Base-by-base conservation (phyloP, 2,329 filamentous ascomycete species). In the Fusarium nisikadoi region DNA sequence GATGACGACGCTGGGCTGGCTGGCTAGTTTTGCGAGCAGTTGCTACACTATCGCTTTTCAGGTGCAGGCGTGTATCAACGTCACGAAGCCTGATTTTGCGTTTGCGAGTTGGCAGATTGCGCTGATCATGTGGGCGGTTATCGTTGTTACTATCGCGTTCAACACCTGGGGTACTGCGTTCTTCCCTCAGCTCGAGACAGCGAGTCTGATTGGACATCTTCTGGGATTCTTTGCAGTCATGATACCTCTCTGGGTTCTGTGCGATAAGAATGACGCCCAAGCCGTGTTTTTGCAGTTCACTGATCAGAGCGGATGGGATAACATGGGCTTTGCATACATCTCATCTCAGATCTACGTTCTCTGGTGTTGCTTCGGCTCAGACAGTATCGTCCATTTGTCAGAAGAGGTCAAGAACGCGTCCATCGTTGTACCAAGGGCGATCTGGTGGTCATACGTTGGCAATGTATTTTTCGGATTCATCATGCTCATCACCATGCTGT, bases 401-500 rank as follows among this genome's bases (percentile, higher is more conserved):
- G 68, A 70, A 10, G 68, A 70, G 7, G 68, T 70, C 2, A 70
- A 67, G 16, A 71, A 70, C 2, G 68, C 68, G 10, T 71, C 67
- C 0, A 71, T 70, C 4, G 31, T 70, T 1, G 68, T 70, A 0
- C 68, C 68, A 0, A 14, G 67, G 0, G 68, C 68, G 1, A 70
- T 70, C 0, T 70, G 68, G 68, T 70, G 68, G 68, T 70, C 68
- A 0, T 70, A 70, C 3, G 36, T 67, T 0, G 68, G 68, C 0
- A 70, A 71, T 1, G 67, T 71, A 4, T 54, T 56, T 16, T 71
- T 70, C 0, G 68, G 68, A 1, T 71, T 70, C 41, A 38, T 71
- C 10, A 70, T 70, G 68, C 62, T 70, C 1, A 67, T 70, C 5
- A 70, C 68, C 3, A 70, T 70, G 68, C 68, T 70, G 5, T 70